phyloP scores from a whole-genome alignment of 441 rosid genomes.

The Adansonia gregorii region DNA sequence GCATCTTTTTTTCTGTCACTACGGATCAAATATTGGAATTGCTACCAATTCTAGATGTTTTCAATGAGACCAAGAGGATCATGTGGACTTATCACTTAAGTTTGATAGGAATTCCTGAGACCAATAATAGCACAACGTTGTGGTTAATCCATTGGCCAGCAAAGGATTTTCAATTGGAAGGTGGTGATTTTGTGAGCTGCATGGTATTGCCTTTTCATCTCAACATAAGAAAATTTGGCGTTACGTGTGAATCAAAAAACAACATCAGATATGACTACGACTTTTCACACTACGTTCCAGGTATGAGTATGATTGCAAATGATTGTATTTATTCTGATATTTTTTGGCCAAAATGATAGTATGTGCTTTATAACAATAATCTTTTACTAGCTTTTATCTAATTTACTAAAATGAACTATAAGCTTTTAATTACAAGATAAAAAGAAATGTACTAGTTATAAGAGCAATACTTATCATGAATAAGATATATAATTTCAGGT shows the following conservation, averaged over 20 bases:
- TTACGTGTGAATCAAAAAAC: not conserved
- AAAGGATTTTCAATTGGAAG: not conserved
- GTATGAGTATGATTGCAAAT: not conserved
- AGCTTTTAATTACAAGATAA: too few species aligned
- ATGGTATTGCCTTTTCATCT: not conserved
- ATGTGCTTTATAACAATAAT: too few species aligned
- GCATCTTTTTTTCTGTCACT: not conserved
- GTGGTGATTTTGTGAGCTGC: not conserved
- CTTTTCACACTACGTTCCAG: not conserved
- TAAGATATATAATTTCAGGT: too few species aligned
- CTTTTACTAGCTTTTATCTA: too few species aligned
- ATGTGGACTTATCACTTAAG: not conserved
- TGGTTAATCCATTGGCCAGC: not conserved
- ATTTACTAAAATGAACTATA: too few species aligned
- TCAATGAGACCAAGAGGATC: not conserved
- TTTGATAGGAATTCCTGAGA: not conserved
- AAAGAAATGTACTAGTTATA: too few species aligned
- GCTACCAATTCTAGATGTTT: not conserved
- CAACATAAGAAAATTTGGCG: not conserved
- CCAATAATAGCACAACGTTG: not conserved
- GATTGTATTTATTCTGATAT: too few species aligned
- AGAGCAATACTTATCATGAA: too few species aligned
- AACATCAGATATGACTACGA: too few species aligned
- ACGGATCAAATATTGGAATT: not conserved
- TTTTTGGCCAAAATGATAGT: too few species aligned